Percentiles rank a stretch among this genome's conserved stretches.
These are phyloP conservation scores for Agrostemma githago DNA, from an alignment of 148 eudicot species.

Conservation along the genomic window DNA sequence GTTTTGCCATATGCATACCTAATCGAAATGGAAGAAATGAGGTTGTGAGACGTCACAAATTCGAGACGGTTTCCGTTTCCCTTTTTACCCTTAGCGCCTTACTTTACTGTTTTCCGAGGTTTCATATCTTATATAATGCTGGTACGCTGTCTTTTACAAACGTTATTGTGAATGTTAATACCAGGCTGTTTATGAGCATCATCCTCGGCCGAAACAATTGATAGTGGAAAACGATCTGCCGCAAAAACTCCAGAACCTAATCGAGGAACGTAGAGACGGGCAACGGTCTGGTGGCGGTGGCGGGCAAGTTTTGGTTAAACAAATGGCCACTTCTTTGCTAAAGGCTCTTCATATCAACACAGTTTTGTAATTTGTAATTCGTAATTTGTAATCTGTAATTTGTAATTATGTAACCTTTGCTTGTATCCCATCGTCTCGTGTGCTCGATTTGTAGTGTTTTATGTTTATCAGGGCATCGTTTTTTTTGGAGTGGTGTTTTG, in stretches of 20 bases:
- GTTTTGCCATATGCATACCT: no score
- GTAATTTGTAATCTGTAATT: no score
- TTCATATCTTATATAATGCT: not conserved
- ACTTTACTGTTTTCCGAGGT: not conserved
- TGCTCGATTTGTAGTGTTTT: not conserved
- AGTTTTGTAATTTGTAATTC: constrained; percentile 42
- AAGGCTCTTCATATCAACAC: constrained; percentile 99
- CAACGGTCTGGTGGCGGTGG: constrained; percentile 74
- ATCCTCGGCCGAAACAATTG: constrained; percentile 95
- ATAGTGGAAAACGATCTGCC: constrained; percentile 94
- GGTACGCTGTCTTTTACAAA: not conserved
- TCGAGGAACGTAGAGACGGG: constrained; percentile 96
- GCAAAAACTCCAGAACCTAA: constrained; percentile 88
- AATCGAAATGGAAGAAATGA: no score
- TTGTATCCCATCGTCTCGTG: not conserved
- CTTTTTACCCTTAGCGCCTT: not conserved
- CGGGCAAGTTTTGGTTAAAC: constrained; percentile 97
- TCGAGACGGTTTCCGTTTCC: no score
- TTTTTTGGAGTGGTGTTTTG: no score
- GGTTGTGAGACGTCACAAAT: no score
- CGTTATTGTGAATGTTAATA: not conserved
- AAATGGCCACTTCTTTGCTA: constrained; percentile 97
- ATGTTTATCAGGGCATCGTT: not conserved
- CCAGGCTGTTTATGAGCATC: constrained; percentile 98
- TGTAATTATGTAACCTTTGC: not conserved